Evolutionary conservation across 257 asterid species (phyloP).

Genomic region (Nyctanthes arbortristis): DNA sequence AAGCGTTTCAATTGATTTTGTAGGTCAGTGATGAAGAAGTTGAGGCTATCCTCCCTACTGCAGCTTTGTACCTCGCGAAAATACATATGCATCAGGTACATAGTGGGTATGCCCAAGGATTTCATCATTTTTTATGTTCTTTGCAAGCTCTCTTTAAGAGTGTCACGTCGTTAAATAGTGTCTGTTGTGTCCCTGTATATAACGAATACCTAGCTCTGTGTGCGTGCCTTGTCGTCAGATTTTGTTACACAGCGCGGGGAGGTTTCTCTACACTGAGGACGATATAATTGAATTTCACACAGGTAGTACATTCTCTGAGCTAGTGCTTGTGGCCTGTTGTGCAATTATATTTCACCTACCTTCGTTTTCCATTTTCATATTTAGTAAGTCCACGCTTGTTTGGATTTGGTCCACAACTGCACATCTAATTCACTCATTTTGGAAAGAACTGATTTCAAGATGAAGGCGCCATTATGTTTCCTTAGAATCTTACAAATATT

Average conservation of each 20-base stretch:
- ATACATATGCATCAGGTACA: slow-evolving; percentile 91
- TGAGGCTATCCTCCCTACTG: slow-evolving; percentile 90
- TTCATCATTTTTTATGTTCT: slow-evolving; percentile 15
- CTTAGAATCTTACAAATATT: no score
- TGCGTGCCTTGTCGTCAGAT: slow-evolving; percentile 49
- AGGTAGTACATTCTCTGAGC: slow-evolving; percentile 48
- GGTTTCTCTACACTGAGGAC: slow-evolving; percentile 93
- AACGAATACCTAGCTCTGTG: slow-evolving; percentile 10
- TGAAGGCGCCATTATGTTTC: not conserved
- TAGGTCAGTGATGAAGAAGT: slow-evolving; percentile 97
- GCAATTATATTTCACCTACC: slow-evolving; percentile 10
- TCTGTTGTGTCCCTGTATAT: not conserved
- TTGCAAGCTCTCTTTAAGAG: slow-evolving; percentile 3
- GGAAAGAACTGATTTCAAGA: not conserved
- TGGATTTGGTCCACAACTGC: slow-evolving; percentile 13
- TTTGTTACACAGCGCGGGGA: slow-evolving; percentile 96
- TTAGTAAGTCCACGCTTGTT: not conserved
- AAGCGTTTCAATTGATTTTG: slow-evolving; percentile 9
- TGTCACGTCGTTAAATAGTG: slow-evolving; percentile 4
- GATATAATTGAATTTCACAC: slow-evolving; percentile 86
- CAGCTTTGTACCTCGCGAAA: slow-evolving; percentile 95
- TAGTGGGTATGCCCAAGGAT: slow-evolving; percentile 71
- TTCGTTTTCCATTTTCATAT: slow-evolving; percentile 6
- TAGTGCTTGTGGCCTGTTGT: slow-evolving; percentile 18
- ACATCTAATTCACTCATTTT: not conserved